Base-by-base conservation (phyloP, 257 asterid genomes). In the Solanum clarkiae region DNA sequence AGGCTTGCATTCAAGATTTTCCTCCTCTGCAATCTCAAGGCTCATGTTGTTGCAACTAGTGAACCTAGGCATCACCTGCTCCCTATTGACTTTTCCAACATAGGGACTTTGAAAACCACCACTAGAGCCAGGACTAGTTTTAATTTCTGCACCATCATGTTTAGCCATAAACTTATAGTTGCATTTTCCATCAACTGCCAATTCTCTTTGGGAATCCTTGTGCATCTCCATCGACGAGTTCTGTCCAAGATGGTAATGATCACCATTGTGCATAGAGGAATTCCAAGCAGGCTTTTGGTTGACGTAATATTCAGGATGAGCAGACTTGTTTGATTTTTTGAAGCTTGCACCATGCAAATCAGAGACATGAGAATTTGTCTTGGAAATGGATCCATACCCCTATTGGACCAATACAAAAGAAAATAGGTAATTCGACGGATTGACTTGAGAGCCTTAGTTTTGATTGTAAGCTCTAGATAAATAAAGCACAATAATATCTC, bases 351-450 rank as follows among this genome's bases (percentile, higher is more conserved):
- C 84, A 68, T 89, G 92, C 65, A 87, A 70, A 85, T 88, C 88
- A n/a, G 93, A 84, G 79, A 90, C 87, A 74, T 74, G 90, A 70
- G 89, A 87, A 87, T 90, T 87, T 84, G 81, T 86, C 88, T 82
- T 86, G 20, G 92, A 90, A 79, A 74, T 86, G 88, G 84, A 86
- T 51, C 88, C 93, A 71, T 71, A 74, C 17, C 88, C 92, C 95
- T 91, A 88, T 74, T 65, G 86, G 70, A 82, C 44, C 45, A 88
- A 68, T 22, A 77, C 71, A 84, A 88, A 72, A 84, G 20, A 62
- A 29, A 47, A 2, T 26, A 47, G 65, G 80, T 45, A 36, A 65
- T 24, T 82, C 65, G 8, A 18, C 53, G 47, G 60, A 82, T 22
- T 65, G 82, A 49, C 82, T 75, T 24, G 45, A 49, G 62, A 24